Evolutionary conservation across 208 protist genomes (phyloP).

Genomic region (Chromosphaera perkinsii): DNA sequence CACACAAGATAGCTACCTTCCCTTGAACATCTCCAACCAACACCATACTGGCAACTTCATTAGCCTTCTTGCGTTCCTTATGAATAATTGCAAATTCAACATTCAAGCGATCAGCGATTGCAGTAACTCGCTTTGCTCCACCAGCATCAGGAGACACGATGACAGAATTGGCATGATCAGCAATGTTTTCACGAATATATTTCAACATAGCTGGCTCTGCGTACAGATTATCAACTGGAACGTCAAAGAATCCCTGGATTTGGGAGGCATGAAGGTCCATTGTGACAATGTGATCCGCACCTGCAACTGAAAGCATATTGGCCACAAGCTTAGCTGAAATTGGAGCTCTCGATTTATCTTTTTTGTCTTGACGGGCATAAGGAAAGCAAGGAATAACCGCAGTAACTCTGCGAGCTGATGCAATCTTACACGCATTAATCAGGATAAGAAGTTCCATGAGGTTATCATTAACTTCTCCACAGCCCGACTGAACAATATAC

Average conservation of each 20-base stretch:
- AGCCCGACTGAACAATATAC: conserved; percentile 45
- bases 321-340: conserved; percentile 53
- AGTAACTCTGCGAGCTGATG: conserved; percentile 44
- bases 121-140: conserved; percentile 44
- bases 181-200: conserved; percentile 32
- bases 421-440: conserved; percentile 47
- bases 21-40: conserved; percentile 45
- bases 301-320: conserved; percentile 46
- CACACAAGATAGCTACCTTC: conserved; percentile 37
- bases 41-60: conserved; percentile 38
- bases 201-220: conserved; percentile 37
- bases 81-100: conserved; percentile 47
- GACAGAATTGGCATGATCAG: conserved; percentile 5
- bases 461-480: conserved; percentile 44
- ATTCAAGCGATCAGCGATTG: conserved; percentile 39
- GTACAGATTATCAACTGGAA: conserved; percentile 44
- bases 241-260: conserved; percentile 51
- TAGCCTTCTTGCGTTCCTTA: conserved; percentile 50
- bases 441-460: conserved; percentile 56
- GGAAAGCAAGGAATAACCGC: conserved; percentile 49
- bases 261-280: conserved; percentile 49
- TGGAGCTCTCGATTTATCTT: conserved; percentile 39
- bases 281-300: conserved; percentile 48
- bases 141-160: conserved; percentile 53
- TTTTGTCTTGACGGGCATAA: conserved; percentile 51